Evolutionary conservation across 805 yeast species (phyloP).

Genomic region (Candida schatavii): DNA sequence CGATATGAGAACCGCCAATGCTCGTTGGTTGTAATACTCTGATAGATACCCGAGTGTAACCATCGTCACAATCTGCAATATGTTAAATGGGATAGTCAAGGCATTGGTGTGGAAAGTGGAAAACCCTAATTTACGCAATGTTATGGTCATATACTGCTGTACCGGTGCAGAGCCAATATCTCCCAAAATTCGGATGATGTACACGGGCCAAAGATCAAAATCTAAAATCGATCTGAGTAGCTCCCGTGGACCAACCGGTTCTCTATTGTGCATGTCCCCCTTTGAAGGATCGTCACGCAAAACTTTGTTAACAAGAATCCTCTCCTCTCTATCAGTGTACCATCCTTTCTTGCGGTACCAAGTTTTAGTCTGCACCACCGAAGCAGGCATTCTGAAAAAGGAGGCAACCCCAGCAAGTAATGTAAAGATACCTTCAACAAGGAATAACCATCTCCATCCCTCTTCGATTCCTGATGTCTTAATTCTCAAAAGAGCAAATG

Average conservation of each 20-base stretch:
- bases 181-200: constrained; percentile 36
- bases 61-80: constrained; percentile 22
- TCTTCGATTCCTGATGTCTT: constrained; percentile 11
- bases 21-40: constrained; percentile 19
- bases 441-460: constrained; percentile 65
- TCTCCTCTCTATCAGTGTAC: constrained; percentile 24
- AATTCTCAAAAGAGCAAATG: constrained; percentile 17
- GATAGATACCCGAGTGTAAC: constrained; percentile 21
- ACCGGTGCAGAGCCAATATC: constrained; percentile 18
- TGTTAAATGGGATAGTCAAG: constrained; percentile 48
- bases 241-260: constrained; percentile 19
- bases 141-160: constrained; percentile 43
- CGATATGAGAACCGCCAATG: constrained; percentile 13
- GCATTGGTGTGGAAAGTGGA: constrained; percentile 50
- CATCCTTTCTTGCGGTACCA: constrained; percentile 47
- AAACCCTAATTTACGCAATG: constrained; percentile 49
- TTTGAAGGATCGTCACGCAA: constrained; percentile 28
- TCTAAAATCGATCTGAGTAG: constrained; percentile 16
- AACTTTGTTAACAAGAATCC: constrained; percentile 24
- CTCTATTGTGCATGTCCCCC: constrained; percentile 29
- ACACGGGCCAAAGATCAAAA: constrained; percentile 27
- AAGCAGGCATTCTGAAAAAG: constrained; percentile 52
- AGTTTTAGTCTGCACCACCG: constrained; percentile 50
- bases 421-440: constrained; percentile 62
- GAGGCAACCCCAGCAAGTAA: constrained; percentile 47